These are phyloP conservation scores for Tolypocladium album DNA, from an alignment of 2,329 filamentous ascomycete genomes.

Conservation along the genomic window DNA sequence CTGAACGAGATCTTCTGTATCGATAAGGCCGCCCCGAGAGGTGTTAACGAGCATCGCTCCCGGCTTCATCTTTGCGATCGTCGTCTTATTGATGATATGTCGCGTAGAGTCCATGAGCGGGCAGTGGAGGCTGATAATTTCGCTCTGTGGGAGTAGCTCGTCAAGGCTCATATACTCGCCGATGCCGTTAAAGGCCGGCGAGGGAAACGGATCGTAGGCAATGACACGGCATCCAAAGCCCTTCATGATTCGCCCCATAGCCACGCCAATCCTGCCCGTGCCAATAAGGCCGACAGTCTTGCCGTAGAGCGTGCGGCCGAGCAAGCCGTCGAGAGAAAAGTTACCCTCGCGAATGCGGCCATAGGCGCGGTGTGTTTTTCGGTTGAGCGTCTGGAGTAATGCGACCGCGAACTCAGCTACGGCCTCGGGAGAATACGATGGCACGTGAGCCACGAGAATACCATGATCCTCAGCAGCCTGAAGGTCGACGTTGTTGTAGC, in stretches of 20 bases:
- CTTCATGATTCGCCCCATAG: slow-evolving; percentile 47
- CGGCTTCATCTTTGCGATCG: slow-evolving; percentile 44
- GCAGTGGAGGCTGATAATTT: slow-evolving; percentile 57
- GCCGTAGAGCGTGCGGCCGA: slow-evolving; percentile 49
- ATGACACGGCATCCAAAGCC: slow-evolving; percentile 57
- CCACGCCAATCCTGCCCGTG: slow-evolving; percentile 53
- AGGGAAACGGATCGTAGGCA: slow-evolving; percentile 48
- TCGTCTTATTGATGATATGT: slow-evolving; percentile 47
- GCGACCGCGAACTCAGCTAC: slow-evolving; percentile 62
- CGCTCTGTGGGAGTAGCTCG: slow-evolving; percentile 41
- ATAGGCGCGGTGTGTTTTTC: slow-evolving; percentile 57
- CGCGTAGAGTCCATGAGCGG: slow-evolving; percentile 49
- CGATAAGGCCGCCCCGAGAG: slow-evolving; percentile 53
- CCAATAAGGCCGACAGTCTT: slow-evolving; percentile 59
- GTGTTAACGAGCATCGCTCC: slow-evolving; percentile 57
- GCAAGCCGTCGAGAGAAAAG: slow-evolving; percentile 53
- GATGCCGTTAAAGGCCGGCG: slow-evolving; percentile 33
- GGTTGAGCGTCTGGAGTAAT: slow-evolving; percentile 55
- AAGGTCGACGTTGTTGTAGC: slow-evolving; percentile 58
- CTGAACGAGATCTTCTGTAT: slow-evolving; percentile 47
- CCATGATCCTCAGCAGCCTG: slow-evolving; percentile 39
- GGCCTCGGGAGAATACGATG: slow-evolving; percentile 57
- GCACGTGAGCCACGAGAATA: slow-evolving; percentile 55
- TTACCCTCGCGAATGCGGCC: slow-evolving; percentile 59
- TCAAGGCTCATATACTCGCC: slow-evolving; percentile 45